Conservation (phyloP, 345 rosid species). For the Garcia nutans region DNA sequence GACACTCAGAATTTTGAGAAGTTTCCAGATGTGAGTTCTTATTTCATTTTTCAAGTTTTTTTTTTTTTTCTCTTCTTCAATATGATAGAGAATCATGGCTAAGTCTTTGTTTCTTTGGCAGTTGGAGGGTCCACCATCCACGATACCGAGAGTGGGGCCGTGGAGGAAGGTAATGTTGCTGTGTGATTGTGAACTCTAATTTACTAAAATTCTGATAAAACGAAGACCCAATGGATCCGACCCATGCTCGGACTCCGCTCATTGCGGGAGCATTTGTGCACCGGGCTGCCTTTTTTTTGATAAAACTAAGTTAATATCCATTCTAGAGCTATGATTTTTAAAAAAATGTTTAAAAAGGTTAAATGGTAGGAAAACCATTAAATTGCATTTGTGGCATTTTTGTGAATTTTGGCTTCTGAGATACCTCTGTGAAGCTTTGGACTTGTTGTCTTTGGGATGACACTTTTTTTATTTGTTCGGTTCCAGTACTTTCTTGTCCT, state of each 20-base stretch:
- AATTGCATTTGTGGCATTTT: background rate
- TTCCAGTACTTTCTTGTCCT: background rate
- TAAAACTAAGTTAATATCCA: background rate
- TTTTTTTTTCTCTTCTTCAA: background rate
- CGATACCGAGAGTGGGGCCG: conserved; percentile 80
- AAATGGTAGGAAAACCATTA: background rate
- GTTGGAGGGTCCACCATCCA: conserved; percentile 59
- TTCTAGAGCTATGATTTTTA: background rate
- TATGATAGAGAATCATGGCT: background rate
- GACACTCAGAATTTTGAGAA: conserved; percentile 98
- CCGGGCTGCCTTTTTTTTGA: no score
- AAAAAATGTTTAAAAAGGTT: no score
- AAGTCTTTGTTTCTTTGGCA: conserved; percentile 29
- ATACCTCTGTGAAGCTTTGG: background rate
- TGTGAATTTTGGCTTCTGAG: background rate
- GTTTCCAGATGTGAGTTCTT: conserved; percentile 83
- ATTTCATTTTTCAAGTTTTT: background rate
- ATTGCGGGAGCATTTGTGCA: no score
- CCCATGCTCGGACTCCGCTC: no score
- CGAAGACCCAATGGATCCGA: no score
- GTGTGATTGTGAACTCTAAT: background rate
- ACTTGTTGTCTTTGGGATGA: background rate
- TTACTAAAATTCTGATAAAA: background rate
- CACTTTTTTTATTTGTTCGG: background rate
- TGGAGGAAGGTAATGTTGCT: conserved; percentile 80